Base-by-base conservation (phyloP, 129 eudicot species). In the Daucus carota region DNA sequence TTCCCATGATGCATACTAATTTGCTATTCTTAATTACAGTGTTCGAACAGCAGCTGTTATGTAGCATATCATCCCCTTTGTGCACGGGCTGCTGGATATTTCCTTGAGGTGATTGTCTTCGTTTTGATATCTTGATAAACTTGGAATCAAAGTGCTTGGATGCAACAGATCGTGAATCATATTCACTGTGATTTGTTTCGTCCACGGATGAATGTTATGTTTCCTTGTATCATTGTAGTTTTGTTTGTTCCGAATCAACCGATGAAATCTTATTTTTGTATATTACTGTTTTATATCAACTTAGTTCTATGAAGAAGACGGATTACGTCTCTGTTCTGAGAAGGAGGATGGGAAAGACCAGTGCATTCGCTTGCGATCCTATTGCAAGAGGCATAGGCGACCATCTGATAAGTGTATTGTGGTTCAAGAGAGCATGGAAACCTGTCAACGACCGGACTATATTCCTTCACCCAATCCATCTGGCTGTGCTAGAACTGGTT, bases 11-110 rank as follows among this genome's bases (percentile, higher is more conserved):
- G 91, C 48, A n/a, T 20, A 74, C 79, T 33, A 52, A 40, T 73
- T 60, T 72, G 29, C 43, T 43, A 54, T 36, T 50, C 76, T 78
- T 66, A 57, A 82, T 73, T 80, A 70, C 96, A 95, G 99, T 95
- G 99, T 73, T 91, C 99, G 72, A 91, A 95, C 79, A 82, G 31
- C 75, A 84, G 85, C 72, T 95, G 99, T 77, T 82, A 89, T 75
- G 99, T 95, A 76, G 96, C 99, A 41, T 95, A 89, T 81, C 99
- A 95, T 85, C 99, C 99, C 15, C 99, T 95, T 78, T 95, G 99
- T 86, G 99, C 99, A 75, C 96, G 99, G 78, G 97, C 90, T 75
- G 96, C 97, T 75, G 99, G 97, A 29, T 90, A 86, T 81, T 95
- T 96, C 81, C 90, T 86, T 40, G 97, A 95, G 96, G 97, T 95